Conservation (phyloP, 768 basidiomycete species). For the Mycena belliarum region DNA sequence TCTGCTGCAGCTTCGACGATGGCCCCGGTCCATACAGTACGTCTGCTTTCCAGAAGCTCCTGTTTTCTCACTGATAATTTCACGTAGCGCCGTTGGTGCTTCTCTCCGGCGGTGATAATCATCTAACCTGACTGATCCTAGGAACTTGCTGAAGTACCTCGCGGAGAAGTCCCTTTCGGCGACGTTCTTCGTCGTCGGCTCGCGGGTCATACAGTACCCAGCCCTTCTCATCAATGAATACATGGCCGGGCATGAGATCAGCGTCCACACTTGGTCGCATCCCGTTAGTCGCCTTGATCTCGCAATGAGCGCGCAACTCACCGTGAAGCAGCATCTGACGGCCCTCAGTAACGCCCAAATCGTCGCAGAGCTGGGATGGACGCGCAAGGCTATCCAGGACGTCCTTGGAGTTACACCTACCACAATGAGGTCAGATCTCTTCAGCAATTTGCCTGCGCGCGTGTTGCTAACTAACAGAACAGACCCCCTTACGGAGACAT, state of each 20-base stretch:
- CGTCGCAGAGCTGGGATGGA: conserved; percentile 93
- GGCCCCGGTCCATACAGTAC: conserved; percentile 79
- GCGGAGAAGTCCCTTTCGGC: conserved; percentile 60
- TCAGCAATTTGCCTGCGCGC: neutral
- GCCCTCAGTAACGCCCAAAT: conserved; percentile 77
- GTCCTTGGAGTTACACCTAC: conserved; percentile 77
- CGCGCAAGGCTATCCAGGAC: conserved; percentile 78
- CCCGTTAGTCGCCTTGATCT: conserved; percentile 34
- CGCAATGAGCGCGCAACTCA: neutral
- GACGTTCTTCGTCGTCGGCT: conserved; percentile 92
- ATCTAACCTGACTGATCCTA: conserved; percentile 17
- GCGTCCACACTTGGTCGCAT: conserved; percentile 93
- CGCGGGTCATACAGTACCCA: conserved; percentile 80
- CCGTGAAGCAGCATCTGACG: conserved; percentile 49
- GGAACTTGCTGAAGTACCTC: conserved; percentile 75
- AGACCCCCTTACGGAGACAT: conserved; percentile 80
- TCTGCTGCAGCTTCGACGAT: conserved; percentile 85
- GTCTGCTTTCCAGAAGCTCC: conserved; percentile 8
- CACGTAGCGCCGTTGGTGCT: conserved; percentile 26
- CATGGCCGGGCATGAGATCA: conserved; percentile 78
- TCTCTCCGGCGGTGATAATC: no score
- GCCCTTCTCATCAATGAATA: conserved; percentile 76
- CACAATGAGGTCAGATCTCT: conserved; percentile 51
- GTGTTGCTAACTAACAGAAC: neutral
- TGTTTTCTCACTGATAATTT: neutral